Evolutionary conservation across 2,329 filamentous ascomycete genomes (phyloP), one percentile per base, ranked within the genome.

Genomic region (Epichloe aotearoae): DNA sequence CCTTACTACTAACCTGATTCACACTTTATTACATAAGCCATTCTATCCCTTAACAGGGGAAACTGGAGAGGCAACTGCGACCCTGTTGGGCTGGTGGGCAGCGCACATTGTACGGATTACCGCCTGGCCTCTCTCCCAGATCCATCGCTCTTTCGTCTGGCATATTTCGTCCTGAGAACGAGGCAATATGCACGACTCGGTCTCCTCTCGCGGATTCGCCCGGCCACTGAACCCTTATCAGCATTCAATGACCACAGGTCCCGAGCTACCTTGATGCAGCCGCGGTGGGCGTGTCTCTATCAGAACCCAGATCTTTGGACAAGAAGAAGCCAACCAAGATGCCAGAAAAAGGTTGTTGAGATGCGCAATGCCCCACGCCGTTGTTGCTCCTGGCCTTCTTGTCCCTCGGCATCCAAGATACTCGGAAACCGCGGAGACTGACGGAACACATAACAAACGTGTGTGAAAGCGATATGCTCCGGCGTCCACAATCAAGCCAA

Each of bases 321-420:
- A 15, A 23, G 19, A 19, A 20, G 20, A 10, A 19, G 34, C 45
- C 45, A 39, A 39, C 45, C 45, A 15, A 12, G 12, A 23, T 33
- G 34, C 34, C 34, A 38, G 12, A 8, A 43, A 46, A 45, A 52
- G 40, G 50, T 52, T 52, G 50, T 52, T 52, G 50, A 49, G 50
- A 46, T 38, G 46, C 50, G 43, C 41, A 46, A 37, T 23, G 50
- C 36, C 46, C 46, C 36, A 46, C 46, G 19, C 17, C 40, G 8
- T 30, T 23, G 17, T 37, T 30, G 14, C 30, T 30, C 30, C 12
- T 26, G 12, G 8, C 17, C 10, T 30, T 37, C 23, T 51, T 37
- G 26, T 46, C 39, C 49, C 43, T 50, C 49, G 42, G 43, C 43
- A 46, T 38, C 49, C 43, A 40, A n/a, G 15, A 45, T 34, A 30